phyloP scores from a whole-genome alignment of 2,329 filamentous ascomycete species.

The Aspergillaceae sp. region DNA sequence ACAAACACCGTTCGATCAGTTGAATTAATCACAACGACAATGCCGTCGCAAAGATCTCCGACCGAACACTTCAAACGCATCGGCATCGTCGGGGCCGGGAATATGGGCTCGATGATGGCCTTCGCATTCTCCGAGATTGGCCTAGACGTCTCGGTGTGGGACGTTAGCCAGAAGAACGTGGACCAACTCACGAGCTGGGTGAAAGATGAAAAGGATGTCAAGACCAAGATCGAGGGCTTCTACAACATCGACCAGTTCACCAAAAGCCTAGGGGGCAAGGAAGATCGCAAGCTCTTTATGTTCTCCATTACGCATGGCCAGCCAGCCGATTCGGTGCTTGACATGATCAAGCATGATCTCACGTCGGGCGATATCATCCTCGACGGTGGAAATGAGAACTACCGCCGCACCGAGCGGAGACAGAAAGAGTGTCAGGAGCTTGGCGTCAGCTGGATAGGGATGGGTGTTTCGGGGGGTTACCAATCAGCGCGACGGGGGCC shows the following conservation, averaged over 20 bases:
- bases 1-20: too few relatives aligned
- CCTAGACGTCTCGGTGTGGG: conserved; percentile 33
- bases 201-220: conserved; percentile 14
- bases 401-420: conserved; percentile 53
- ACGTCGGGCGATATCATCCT: conserved; percentile 57
- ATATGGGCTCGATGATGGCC: conserved; percentile 38
- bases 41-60: conserved; percentile 4
- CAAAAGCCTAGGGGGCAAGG: conserved; percentile 24
- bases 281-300: conserved; percentile 28
- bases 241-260: conserved; percentile 29
- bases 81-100: conserved; percentile 33
- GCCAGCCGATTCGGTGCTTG: conserved; percentile 29
- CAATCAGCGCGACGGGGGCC: conserved; percentile 58
- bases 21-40: not conserved
- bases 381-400: conserved; percentile 62
- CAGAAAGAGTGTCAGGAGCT: conserved; percentile 49
- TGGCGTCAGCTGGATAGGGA: conserved; percentile 58
- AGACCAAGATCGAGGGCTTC: conserved; percentile 27
- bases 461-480: conserved; percentile 62
- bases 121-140: conserved; percentile 34
- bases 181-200: conserved; percentile 21
- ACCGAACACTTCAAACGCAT: conserved; percentile 27
- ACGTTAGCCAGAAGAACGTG: conserved; percentile 26
- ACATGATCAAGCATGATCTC: conserved; percentile 43
- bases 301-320: conserved; percentile 35